These are phyloP conservation scores for Fusarium acutatum DNA, from an alignment of 2,329 filamentous ascomycete species.

Conservation along the genomic window DNA sequence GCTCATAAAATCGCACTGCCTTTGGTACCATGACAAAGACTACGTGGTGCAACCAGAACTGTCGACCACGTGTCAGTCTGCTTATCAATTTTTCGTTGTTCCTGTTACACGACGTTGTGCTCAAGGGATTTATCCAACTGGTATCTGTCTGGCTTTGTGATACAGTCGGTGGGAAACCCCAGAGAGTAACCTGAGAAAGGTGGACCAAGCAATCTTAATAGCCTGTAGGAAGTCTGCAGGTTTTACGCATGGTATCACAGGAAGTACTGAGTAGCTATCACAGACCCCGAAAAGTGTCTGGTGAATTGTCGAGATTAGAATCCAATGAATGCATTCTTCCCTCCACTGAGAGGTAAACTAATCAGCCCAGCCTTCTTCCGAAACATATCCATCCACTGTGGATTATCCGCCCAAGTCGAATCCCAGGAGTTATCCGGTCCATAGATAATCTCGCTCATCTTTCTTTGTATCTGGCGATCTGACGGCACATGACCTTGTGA, in stretches of 20 bases:
- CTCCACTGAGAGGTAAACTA: not conserved
- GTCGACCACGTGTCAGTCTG: not conserved
- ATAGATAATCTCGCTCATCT: not conserved
- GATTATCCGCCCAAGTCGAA: not conserved
- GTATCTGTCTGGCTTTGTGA: not conserved
- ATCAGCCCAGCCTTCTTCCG: not conserved
- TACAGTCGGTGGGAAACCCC: not conserved
- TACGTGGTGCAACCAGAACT: not conserved
- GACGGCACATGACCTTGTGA: not conserved
- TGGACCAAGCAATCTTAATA: too few relatives aligned
- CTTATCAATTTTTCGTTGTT: not conserved
- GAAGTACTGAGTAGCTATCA: too few relatives aligned
- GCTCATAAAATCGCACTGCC: rapidly evolving
- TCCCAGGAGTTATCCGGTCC: not conserved
- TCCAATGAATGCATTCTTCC: not conserved
- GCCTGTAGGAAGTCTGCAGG: too few relatives aligned
- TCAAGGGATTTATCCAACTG: rapidly evolving
- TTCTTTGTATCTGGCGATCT: not conserved
- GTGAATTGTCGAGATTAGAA: not conserved
- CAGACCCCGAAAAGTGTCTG: too few relatives aligned
- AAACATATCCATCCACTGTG: not conserved
- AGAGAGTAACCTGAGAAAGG: too few relatives aligned
- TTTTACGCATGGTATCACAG: too few relatives aligned
- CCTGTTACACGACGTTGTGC: not conserved
- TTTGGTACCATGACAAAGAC: not conserved